Base-by-base conservation (phyloP, 2,329 filamentous ascomycete genomes). In the Anthostomella pinea region DNA sequence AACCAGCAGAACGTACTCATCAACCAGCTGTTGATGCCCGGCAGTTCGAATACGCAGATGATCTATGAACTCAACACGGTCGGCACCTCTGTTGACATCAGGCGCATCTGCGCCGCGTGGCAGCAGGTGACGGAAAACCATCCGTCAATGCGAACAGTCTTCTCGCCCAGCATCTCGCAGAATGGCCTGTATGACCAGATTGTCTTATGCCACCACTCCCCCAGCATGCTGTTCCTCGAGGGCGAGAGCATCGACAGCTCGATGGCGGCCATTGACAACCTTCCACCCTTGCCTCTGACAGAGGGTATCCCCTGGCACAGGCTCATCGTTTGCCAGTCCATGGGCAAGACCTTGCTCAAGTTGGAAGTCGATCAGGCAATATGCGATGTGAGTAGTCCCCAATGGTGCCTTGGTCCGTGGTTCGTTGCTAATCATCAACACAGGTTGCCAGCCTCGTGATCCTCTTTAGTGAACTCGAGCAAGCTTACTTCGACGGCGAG, bases 211-310 rank as follows among this genome's bases (percentile, higher is more conserved):
- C 65, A 62, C 30, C 61, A 64, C 11, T 74, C 71, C 0, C 71
- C 73, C 0, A 66, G 62, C 22, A 75, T 77, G 67, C 57, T 77
- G 4, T 77, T 76, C 35, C 65, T 77, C 28, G 73, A 77, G 33
- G 66, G 67, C 2, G 58, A 57, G 1, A 49, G 63, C 30, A 40
- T 62, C 37, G 53, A 67, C 48, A 51, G 70, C 48, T 53, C 65
- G 38, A 44, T 66, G 43, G 41, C 59, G 35, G 46, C 67, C 11
- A 59, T 70, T 28, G 59, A 60, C 38, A 66, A 61, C 8, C 52
- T 75, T 1, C 69, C 72, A 0, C 57, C 65, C 5, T 51, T 75
- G 29, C 59, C 58, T 41, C 30, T 59, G 36, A 39, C 54, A 43
- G 46, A 63, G 49, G 53, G 54, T 1, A 64, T 68, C 30, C 71